Evolutionary conservation across 2,329 filamentous ascomycete species (phyloP), one percentile per base, ranked within the genome.

Genomic region (Cladophialophora immunda): DNA sequence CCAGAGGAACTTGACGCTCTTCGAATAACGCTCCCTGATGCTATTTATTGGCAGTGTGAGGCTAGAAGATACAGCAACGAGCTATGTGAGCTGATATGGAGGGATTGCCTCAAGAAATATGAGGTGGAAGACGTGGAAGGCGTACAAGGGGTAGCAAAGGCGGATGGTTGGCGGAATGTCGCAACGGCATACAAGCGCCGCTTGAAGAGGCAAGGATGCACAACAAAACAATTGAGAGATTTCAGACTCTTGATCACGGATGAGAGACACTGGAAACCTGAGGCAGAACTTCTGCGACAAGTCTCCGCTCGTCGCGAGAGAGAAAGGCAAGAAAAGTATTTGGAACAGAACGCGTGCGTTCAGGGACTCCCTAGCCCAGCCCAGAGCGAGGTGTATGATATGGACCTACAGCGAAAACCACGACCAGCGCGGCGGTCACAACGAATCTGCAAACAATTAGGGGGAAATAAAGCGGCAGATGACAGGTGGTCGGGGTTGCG

Each of bases 31-130:
- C 8, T 53, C 47, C 27, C 22, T 27, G 47, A 53, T 4, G 19
- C 47, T 53, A 15, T 11, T 53, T 53, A 53, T 53, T 27, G 47
- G 47, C 19, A 53, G 8, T 53, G 47, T 30, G 47, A 53, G 3
- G 47, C 47, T 19, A 3, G 15, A 53, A 2, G 17, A 13, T 53
- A 13, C 22, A 27, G 7, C 4, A 11, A 52, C 13, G 4, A 3
- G 47, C 47, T 53, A 27, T 27, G 19, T 8, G n/a, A 53, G 47
- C 2, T 4, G 9, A 53, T 53, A 6, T 53, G 2, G 22, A 19
- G 27, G 27, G 27, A 53, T 52, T 17, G 8, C 25, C 25, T 27
- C 7, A 4, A 52, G 45, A 3, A 19, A 52, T 17, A 27, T 53
- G 2, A 3, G 3, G 47, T 17, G 13, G 47, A 53, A 19, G 45